Base-by-base conservation (phyloP, 2,329 filamentous ascomycete species). In the Lasiodiplodia theobromae region DNA sequence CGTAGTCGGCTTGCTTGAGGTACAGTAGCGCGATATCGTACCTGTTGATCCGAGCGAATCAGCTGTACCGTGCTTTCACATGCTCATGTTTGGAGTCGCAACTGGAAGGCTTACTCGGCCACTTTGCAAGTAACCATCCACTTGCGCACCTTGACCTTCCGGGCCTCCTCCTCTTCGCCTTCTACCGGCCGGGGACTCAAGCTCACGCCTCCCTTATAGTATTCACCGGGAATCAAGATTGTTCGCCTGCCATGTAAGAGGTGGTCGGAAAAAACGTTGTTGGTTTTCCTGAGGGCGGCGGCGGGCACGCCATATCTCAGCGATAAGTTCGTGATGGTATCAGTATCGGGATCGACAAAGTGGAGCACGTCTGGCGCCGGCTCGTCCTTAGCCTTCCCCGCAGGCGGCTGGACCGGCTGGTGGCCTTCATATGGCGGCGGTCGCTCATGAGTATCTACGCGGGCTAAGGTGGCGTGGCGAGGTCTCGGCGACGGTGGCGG, bases 81-180 rank as follows among this genome's bases (percentile, higher is more conserved):
- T 40, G 6, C 10, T 23, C 21, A 6, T 23, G 3, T 11, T 40
- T 28, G 18, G 6, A 28, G 31, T 58, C 28, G 28, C 38, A 14
- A 16, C 44, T 16, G 25, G n/a, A 54, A 49, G 28, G 58, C 49
- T 80, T 89, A 94, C 83, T 94, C 91, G 28, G 87, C 82, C 34
- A 92, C 90, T 77, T 95, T 95, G 80, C 90, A 68, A 11, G 86
- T 85, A 2, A 93, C 88, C 92, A 94, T 94, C 84, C 91, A 95
- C 70, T 91, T 87, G 52, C 92, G 85, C 40, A 95, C 85, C 75
- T 89, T 90, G 21, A 82, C 85, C 80, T 92, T 94, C 71, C 89
- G 86, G 62, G 86, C 82, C 79, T 92, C 90, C 74, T 93, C 92
- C 56, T 91, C 90, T 75, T 93, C 91, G 58, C 90, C 88, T 66